Conservation (phyloP, 305 asterid genomes). For the Fraxinus ornus region DNA sequence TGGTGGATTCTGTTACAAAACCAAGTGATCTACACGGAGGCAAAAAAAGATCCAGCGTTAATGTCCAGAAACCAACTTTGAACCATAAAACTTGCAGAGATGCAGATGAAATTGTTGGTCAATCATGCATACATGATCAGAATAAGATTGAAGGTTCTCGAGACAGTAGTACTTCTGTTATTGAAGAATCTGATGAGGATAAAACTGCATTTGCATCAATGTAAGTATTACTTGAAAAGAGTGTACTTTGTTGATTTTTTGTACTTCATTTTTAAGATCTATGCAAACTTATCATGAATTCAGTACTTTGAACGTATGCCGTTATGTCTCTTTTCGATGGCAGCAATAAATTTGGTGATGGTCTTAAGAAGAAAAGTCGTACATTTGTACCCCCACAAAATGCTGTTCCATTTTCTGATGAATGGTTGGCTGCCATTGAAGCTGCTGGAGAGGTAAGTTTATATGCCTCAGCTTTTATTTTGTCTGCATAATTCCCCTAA, state of each 20-base stretch:
- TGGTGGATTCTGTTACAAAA: slow-evolving; percentile 28
- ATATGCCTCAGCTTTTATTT: slow-evolving; percentile 11
- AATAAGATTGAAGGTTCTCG: slow-evolving; percentile 22
- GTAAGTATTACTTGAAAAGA: slow-evolving; percentile 37
- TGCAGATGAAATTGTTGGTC: slow-evolving; percentile 34
- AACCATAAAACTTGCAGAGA: slow-evolving; percentile 29
- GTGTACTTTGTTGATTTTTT: slow-evolving; percentile 14
- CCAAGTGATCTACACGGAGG: slow-evolving; percentile 25
- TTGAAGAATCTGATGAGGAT: slow-evolving; percentile 33
- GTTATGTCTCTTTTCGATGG: slow-evolving; percentile 25
- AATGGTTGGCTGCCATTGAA: slow-evolving; percentile 96
- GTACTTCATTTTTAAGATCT: slow-evolving; percentile 3
- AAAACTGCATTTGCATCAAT: slow-evolving; percentile 29
- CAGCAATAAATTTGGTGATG: slow-evolving; percentile 43
- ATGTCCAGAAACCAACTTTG: slow-evolving; percentile 28
- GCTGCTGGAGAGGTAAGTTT: slow-evolving; percentile 95
- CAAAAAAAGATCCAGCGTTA: slow-evolving; percentile 31
- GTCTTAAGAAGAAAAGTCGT: slow-evolving; percentile 30
- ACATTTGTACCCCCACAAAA: slow-evolving; percentile 49
- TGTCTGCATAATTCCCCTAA: background rate
- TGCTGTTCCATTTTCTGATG: slow-evolving; percentile 92
- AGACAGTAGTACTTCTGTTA: slow-evolving; percentile 30
- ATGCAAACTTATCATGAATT: slow-evolving; percentile 12
- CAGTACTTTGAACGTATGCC: background rate
- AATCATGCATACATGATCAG: slow-evolving; percentile 25